Evolutionary conservation across 352 stramenopile species (phyloP).

Genomic region (Phytophthora tentaculata): DNA sequence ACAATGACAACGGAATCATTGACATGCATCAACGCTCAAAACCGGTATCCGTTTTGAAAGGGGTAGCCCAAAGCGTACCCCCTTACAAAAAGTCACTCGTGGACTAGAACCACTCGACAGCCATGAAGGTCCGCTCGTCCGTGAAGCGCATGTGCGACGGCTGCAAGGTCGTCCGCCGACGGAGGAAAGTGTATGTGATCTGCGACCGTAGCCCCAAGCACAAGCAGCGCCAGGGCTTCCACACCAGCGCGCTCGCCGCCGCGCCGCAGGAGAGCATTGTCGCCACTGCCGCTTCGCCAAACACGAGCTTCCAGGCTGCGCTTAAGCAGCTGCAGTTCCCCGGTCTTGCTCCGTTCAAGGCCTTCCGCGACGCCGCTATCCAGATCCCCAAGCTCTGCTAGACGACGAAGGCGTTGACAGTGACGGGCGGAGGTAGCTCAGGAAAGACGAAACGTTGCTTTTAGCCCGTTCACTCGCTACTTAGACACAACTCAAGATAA

Average conservation of each 20-base stretch:
- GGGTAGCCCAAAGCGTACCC: not conserved
- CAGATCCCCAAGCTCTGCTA: constrained; percentile 77
- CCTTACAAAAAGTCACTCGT: constrained; percentile 20
- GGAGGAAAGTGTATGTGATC: constrained; percentile 90
- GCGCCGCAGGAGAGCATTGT: constrained; percentile 28
- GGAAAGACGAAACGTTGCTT: not conserved
- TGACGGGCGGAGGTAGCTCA: not conserved
- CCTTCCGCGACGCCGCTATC: constrained; percentile 78
- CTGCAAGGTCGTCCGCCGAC: constrained; percentile 91
- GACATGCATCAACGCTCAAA: constrained; percentile 12
- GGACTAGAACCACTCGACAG: constrained; percentile 26
- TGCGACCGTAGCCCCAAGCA: constrained; percentile 92
- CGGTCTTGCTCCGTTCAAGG: constrained; percentile 73
- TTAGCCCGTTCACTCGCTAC: not conserved
- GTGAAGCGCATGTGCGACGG: constrained; percentile 93
- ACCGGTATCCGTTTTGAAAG: not conserved
- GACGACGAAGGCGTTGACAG: not conserved
- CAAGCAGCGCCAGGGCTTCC: constrained; percentile 94
- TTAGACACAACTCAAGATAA: constrained; percentile 38
- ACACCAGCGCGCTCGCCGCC: constrained; percentile 65
- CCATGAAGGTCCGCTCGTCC: constrained; percentile 92
- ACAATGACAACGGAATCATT: constrained; percentile 5
- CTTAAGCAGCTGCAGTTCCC: constrained; percentile 96
- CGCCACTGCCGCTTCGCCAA: constrained; percentile 79
- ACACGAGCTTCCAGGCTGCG: constrained; percentile 92